These are phyloP conservation scores for Diddensiella caesifluorescens DNA, from an alignment of 805 yeast species.

Conservation along the genomic window DNA sequence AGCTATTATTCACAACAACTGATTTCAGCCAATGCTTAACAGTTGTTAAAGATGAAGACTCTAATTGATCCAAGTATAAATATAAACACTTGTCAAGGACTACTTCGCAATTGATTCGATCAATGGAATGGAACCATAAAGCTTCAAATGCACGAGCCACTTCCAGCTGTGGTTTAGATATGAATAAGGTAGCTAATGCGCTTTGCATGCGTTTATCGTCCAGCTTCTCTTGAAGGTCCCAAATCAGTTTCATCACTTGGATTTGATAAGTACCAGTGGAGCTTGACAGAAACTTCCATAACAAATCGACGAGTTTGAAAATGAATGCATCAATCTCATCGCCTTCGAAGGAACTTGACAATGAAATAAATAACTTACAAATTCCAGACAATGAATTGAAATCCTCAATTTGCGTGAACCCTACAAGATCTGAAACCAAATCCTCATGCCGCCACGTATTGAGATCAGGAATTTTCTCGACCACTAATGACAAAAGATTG, in stretches of 20 bases:
- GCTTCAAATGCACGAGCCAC: slow-evolving; percentile 49
- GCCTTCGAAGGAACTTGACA: slow-evolving; percentile 31
- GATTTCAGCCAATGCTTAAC: slow-evolving; percentile 25
- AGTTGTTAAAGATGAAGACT: slow-evolving; percentile 3
- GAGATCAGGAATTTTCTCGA: slow-evolving; percentile 44
- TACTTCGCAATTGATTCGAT: slow-evolving; percentile 37
- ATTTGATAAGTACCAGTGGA: slow-evolving; percentile 56
- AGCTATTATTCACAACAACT: slow-evolving; percentile 40
- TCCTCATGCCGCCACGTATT: slow-evolving; percentile 34
- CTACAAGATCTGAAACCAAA: slow-evolving; percentile 24
- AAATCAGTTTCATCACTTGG: slow-evolving; percentile 62
- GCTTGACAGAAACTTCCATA: slow-evolving; percentile 53
- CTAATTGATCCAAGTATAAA: slow-evolving; percentile 58
- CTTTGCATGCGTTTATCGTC: slow-evolving; percentile 63
- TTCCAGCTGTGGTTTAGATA: slow-evolving; percentile 33
- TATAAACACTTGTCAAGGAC: slow-evolving; percentile 60
- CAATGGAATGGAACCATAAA: slow-evolving; percentile 73
- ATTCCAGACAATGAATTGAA: slow-evolving; percentile 29
- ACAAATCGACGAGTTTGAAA: slow-evolving; percentile 38
- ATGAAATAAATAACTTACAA: slow-evolving; percentile 37
- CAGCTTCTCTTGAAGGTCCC: slow-evolving; percentile 50
- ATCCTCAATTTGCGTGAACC: not conserved
- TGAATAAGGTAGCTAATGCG: slow-evolving; percentile 53
- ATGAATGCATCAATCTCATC: slow-evolving; percentile 37
- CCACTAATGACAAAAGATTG: slow-evolving; percentile 24